These are phyloP conservation scores for Carnegiea gigantea DNA, from an alignment of 179 eudicot genomes.

Conservation along the genomic window DNA sequence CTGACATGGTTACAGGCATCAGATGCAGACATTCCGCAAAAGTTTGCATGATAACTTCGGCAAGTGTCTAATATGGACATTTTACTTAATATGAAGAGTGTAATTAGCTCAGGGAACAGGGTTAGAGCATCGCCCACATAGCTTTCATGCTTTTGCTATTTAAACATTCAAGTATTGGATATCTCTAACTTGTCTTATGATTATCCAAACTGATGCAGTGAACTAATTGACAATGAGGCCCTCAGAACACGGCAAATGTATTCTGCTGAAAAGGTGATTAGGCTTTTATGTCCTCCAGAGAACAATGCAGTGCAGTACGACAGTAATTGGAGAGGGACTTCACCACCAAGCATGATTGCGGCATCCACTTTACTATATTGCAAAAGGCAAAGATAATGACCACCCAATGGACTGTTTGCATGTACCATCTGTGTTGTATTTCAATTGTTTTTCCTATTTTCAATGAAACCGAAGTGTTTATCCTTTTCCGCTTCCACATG, in stretches of 20 bases:
- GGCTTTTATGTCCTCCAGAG: slow-evolving; percentile 46
- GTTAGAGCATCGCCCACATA: neutral
- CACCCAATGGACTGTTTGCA: too few relatives aligned
- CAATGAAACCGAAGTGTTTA: too few relatives aligned
- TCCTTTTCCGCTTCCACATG: too few relatives aligned
- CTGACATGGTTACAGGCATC: neutral
- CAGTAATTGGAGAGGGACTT: slow-evolving; percentile 19
- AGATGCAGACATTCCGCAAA: neutral
- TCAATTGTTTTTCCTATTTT: too few relatives aligned
- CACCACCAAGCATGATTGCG: slow-evolving; percentile 71
- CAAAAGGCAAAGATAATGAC: neutral
- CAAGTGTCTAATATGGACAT: too few relatives aligned
- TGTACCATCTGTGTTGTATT: too few relatives aligned
- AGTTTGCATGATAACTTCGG: neutral
- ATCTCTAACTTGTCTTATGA: neutral
- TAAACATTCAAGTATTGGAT: neutral
- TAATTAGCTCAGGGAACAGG: too few relatives aligned
- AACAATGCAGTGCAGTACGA: slow-evolving; percentile 23
- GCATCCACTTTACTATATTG: slow-evolving; percentile 61
- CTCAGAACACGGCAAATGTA: slow-evolving; percentile 47
- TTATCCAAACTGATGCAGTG: slow-evolving; percentile 41
- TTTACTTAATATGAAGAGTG: too few relatives aligned
- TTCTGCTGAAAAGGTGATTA: slow-evolving; percentile 59
- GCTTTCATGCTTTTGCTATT: neutral
- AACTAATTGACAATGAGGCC: slow-evolving; percentile 49